These are phyloP conservation scores for Aspergillus sp. DNA, from an alignment of 2,329 filamentous ascomycete species.

Conservation along the genomic window DNA sequence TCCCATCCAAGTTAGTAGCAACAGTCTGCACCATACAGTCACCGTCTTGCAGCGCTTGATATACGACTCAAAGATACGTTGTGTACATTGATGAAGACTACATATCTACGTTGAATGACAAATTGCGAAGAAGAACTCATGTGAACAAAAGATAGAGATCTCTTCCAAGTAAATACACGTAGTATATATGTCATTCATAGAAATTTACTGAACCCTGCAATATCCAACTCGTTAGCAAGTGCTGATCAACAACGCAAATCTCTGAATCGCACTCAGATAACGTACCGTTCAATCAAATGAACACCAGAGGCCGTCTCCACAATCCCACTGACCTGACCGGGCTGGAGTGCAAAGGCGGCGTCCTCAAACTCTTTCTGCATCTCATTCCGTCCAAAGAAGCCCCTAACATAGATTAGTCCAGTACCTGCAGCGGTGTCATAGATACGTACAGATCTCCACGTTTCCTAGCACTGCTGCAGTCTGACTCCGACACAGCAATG, in stretches of 20 bases:
- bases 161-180: background rate
- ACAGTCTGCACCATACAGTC: too few relatives aligned
- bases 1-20: too few relatives aligned
- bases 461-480: conserved; percentile 95
- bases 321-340: conserved; percentile 80
- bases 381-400: conserved; percentile 89
- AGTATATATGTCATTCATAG: background rate
- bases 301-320: conserved; percentile 92
- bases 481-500: conserved; percentile 83
- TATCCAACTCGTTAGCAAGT: background rate
- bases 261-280: background rate
- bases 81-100: too few relatives aligned
- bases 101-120: background rate
- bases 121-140: background rate
- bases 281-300: conserved; percentile 92
- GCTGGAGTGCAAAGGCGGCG: conserved; percentile 84
- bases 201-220: conserved; percentile 28
- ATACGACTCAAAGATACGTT: too few relatives aligned
- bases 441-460: conserved; percentile 75
- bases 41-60: too few relatives aligned
- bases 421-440: background rate
- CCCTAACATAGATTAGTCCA: conserved; percentile 49
- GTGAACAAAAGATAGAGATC: conserved; percentile 9
- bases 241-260: background rate
- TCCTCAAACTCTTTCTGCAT: conserved; percentile 99